These are phyloP conservation scores for Nannizzia gypsea DNA, from an alignment of 2,329 filamentous ascomycete species.

Conservation along the genomic window DNA sequence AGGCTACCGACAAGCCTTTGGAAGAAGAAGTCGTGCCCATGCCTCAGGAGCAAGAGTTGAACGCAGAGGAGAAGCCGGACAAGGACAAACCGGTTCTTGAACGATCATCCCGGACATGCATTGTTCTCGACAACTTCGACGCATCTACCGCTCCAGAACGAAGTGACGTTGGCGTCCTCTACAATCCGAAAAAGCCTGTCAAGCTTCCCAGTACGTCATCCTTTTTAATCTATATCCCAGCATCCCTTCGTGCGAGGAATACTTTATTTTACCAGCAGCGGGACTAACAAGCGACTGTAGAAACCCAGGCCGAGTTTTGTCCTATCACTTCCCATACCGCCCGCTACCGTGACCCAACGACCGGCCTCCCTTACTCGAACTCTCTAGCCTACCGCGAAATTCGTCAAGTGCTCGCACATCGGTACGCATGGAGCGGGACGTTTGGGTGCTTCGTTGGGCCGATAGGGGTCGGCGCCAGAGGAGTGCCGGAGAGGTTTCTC, in stretches of 20 bases:
- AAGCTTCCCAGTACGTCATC: constrained; percentile 37
- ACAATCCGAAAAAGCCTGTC: constrained; percentile 39
- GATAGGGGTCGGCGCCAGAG: constrained; percentile 47
- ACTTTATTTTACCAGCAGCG: not conserved
- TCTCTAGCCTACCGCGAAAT: constrained; percentile 67
- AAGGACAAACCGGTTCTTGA: constrained; percentile 7
- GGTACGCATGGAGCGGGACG: constrained; percentile 71
- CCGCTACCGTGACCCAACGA: constrained; percentile 72
- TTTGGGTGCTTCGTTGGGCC: constrained; percentile 74
- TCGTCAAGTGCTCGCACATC: constrained; percentile 57
- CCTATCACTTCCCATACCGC: constrained; percentile 73
- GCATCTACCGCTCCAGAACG: constrained; percentile 43
- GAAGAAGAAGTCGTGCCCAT: not conserved
- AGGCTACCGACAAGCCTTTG: not conserved
- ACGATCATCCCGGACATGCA: constrained; percentile 36
- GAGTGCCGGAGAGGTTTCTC: constrained; percentile 68
- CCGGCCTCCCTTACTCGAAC: constrained; percentile 70
- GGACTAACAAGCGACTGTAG: constrained; percentile 17
- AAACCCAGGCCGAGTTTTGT: constrained; percentile 48
- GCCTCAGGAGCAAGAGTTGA: not conserved
- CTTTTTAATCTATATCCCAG: not conserved
- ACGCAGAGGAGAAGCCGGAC: constrained; percentile 7
- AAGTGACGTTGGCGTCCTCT: constrained; percentile 43
- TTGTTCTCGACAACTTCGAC: constrained; percentile 49
- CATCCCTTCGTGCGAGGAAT: not conserved